phyloP scores from a whole-genome alignment of 306 rosid species.

The Dryas drummondii region DNA sequence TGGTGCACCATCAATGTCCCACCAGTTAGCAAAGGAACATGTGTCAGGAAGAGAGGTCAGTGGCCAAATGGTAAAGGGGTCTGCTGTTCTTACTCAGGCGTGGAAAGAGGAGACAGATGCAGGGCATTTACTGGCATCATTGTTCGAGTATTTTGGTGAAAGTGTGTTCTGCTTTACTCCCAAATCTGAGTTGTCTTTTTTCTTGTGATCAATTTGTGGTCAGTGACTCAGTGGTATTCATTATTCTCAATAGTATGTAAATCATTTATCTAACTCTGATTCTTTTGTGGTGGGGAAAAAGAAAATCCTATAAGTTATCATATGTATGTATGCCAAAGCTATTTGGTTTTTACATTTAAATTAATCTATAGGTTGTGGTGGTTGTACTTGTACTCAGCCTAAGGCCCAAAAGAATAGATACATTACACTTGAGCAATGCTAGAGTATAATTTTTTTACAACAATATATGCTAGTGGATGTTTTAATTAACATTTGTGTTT shows the following conservation, averaged over 20 bases:
- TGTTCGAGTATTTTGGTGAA: conserved; percentile 69
- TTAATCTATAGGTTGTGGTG: not conserved
- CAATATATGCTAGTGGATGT: too few relatives aligned
- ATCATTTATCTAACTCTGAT: not conserved
- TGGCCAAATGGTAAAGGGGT: conserved; percentile 43
- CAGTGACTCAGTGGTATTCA: conserved; percentile 6
- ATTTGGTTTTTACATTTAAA: not conserved
- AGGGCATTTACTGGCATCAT: conserved; percentile 55
- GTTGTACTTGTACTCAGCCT: not conserved
- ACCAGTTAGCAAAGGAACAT: conserved; percentile 46
- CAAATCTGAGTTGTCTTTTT: conserved; percentile 57
- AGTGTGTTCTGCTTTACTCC: conserved; percentile 60
- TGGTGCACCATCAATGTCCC: conserved; percentile 37
- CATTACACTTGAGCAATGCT: too few relatives aligned
- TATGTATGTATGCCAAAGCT: not conserved
- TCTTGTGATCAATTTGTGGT: conserved; percentile 47
- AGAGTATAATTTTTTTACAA: too few relatives aligned
- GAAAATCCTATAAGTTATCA: not conserved
- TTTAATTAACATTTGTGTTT: not conserved
- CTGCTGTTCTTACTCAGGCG: conserved; percentile 64
- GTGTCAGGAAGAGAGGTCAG: conserved; percentile 43
- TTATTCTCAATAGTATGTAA: conserved; percentile 19
- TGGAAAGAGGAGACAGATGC: conserved; percentile 89
- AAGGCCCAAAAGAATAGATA: not conserved
- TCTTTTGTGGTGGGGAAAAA: not conserved